A percentile compares a stretch with the other conserved stretches of the same genome.
Evolutionary conservation across 768 basidiomycete genomes (phyloP).

Genomic region (Suillus hirtellus): DNA sequence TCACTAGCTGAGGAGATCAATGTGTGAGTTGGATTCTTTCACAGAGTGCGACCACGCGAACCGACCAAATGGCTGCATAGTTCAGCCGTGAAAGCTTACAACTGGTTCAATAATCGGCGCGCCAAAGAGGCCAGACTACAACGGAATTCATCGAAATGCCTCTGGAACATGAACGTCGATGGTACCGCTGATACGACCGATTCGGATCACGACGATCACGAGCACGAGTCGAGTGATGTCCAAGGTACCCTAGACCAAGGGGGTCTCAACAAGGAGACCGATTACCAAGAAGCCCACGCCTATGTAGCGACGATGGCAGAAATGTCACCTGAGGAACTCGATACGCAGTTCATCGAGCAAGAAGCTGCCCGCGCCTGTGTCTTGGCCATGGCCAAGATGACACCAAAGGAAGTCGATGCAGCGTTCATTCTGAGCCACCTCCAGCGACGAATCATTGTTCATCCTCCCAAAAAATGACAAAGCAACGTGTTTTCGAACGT

Average conservation of each 20-base stretch:
- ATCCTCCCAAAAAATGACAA: too few species aligned
- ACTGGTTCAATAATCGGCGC: constrained; percentile 11
- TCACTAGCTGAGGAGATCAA: not conserved
- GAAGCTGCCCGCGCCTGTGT: not conserved
- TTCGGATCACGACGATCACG: not conserved
- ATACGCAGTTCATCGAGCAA: not conserved
- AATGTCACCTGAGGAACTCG: not conserved
- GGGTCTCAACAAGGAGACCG: not conserved
- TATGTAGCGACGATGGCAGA: not conserved
- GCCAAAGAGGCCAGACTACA: not conserved
- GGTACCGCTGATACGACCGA: not conserved
- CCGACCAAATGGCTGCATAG: not conserved
- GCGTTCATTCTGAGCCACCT: constrained; percentile 3
- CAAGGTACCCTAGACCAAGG: not conserved
- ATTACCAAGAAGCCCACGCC: not conserved
- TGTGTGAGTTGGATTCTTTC: not conserved
- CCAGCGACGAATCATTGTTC: not conserved
- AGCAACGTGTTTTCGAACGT: not conserved
- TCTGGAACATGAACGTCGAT: not conserved
- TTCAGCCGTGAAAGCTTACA: not conserved
- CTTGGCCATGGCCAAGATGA: not conserved
- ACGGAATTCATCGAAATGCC: not conserved
- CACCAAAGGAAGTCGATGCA: constrained; percentile 2
- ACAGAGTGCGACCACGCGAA: too few species aligned
- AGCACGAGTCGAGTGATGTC: too few species aligned